Evolutionary conservation across 495 filamentous ascomycete species (phyloP), one percentile per base, ranked within the genome.

Genomic region (Tuber calosporum): DNA sequence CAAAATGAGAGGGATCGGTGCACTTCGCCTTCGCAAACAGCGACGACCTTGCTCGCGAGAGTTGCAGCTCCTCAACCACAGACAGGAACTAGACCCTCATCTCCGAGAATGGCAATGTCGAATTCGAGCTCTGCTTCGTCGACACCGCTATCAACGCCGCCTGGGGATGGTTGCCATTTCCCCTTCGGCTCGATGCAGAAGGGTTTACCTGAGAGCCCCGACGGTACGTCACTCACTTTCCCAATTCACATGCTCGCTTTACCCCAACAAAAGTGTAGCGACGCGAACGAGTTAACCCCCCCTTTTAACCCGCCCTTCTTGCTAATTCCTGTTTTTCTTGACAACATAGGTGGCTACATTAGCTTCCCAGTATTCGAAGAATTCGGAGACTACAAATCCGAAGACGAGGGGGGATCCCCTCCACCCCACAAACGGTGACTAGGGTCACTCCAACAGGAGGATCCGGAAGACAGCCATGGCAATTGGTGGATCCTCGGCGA

Each of bases 281-380:
- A 62, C 53, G 26, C 53, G 26, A 62, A 34, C 53, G 19, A 15
- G 13, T 34, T 30, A 17, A 11, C 22, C 53, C 53, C 48, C 22
- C 4, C 19, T 34, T 62, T 34, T 17, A 34, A 11, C 26, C 30
- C 11, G 30, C 11, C 53, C 53, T 62, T 62, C 53, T 34, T 3
- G 53, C 53, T 74, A 81, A 83, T 75, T 42, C 34, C 45, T 69
- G 22, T 45, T 73, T 48, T 37, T 68, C 41, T 73, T 38, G 17
- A 66, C 22, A 67, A 70, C 70, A 66, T 75, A 81, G 85, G 84
- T 72, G 84, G 83, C 30, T 86, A 86, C 76, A 78, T 86, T 53
- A 84, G 83, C 74, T 86, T 86, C 73, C 85, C 85, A 13, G 83
- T 84, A 70, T 86, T 86, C 71, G 85, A 86, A 78, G 74, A 74